These are phyloP conservation scores for Globisporangium camurandrum DNA, from an alignment of 352 stramenopile genomes.

Conservation along the genomic window DNA sequence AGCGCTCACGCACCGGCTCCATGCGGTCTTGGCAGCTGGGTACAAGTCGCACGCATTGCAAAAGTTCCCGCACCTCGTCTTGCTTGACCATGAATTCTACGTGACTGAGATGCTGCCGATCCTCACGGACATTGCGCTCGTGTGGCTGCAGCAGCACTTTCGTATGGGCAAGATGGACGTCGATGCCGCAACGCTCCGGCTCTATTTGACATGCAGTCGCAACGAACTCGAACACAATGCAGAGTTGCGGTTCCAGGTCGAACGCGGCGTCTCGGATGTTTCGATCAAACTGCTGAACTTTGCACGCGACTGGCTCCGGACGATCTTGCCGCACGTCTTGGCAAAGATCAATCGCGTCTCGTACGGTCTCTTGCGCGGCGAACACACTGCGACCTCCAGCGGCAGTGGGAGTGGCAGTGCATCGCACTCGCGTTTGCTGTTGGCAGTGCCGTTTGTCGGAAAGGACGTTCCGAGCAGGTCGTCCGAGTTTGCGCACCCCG, in stretches of 20 bases:
- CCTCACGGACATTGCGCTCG: conserved; percentile 81
- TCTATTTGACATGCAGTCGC: conserved; percentile 61
- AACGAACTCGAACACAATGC: conserved; percentile 62
- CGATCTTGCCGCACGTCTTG: conserved; percentile 97
- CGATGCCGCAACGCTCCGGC: conserved; percentile 46
- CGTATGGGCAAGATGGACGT: conserved; percentile 94
- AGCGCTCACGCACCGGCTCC: conserved; percentile 50
- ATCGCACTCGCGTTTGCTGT: conserved; percentile 93
- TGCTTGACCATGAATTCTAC: conserved; percentile 97
- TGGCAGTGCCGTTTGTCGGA: conserved; percentile 98
- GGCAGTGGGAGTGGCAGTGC: conserved; percentile 79
- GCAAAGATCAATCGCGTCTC: conserved; percentile 99
- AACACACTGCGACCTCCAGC: conserved; percentile 40
- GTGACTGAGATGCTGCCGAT: conserved; percentile 89
- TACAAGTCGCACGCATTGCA: conserved; percentile 93
- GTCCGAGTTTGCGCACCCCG: conserved; percentile 98
- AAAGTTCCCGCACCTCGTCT: conserved; percentile 95
- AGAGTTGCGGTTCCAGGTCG: conserved; percentile 70
- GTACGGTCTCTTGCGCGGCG: conserved; percentile 92
- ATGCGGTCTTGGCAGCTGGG: conserved; percentile 88
- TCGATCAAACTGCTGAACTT: conserved; percentile 99
- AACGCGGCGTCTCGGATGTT: conserved; percentile 59
- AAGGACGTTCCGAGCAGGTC: conserved; percentile 98
- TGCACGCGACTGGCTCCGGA: conserved; percentile 94
- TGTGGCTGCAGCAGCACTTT: conserved; percentile 84